Conservation (phyloP, 345 rosid genomes). For the Gynandropsis gynandra region DNA sequence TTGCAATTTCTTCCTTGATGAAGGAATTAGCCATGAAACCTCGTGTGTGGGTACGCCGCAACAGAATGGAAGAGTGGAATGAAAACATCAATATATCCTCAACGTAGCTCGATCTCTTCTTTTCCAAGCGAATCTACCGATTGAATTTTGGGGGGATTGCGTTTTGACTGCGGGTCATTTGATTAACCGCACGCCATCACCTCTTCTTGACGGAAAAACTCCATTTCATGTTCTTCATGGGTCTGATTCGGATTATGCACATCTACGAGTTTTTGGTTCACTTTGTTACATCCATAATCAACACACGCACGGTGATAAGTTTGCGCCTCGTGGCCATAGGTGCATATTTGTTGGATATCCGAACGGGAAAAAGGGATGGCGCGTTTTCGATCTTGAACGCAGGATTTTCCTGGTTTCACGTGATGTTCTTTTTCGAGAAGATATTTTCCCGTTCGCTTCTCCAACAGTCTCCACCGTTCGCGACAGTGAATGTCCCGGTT, state of each 20-base stretch:
- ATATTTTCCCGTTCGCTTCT: no score
- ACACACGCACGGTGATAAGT: neutral
- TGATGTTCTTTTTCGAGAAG: no score
- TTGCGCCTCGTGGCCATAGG: no score
- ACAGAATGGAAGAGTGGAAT: no score
- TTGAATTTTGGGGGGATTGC: neutral
- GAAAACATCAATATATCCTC: no score
- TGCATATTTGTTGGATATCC: no score
- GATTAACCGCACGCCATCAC: neutral
- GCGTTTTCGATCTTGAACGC: no score
- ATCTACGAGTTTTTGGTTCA: neutral
- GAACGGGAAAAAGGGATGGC: no score
- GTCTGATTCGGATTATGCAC: neutral
- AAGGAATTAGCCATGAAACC: neutral
- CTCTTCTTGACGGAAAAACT: neutral
- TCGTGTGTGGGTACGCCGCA: neutral
- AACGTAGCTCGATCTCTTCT: no score
- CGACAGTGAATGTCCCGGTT: no score
- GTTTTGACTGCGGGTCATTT: neutral
- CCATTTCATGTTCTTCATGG: neutral
- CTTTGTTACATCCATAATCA: neutral
- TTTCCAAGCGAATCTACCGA: neutral
- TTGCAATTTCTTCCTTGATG: neutral
- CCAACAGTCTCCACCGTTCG: no score
- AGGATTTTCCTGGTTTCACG: no score